Evolutionary conservation across 129 eudicot species (phyloP).

Genomic region (Pittosporum tobira): DNA sequence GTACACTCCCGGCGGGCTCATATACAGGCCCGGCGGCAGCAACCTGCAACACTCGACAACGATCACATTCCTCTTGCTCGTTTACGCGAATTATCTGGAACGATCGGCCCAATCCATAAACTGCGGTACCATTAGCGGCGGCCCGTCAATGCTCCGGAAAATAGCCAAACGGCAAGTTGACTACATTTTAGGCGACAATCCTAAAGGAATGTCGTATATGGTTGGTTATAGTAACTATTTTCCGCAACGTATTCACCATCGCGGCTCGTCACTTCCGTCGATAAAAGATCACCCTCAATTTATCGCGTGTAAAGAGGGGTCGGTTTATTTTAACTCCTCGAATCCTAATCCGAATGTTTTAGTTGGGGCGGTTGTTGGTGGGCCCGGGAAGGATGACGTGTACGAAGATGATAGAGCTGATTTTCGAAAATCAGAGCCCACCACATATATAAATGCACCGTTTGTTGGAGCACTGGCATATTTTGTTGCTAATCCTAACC

Average conservation of each 20-base stretch:
- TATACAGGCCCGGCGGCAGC: slow-evolving; percentile 79
- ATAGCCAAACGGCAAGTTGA: slow-evolving; percentile 79
- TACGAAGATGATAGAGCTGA: slow-evolving; percentile 72
- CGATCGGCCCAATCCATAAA: slow-evolving; percentile 34
- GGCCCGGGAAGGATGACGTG: slow-evolving; percentile 76
- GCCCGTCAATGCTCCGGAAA: slow-evolving; percentile 46
- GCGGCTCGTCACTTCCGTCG: slow-evolving; percentile 83
- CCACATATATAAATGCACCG: slow-evolving; percentile 91
- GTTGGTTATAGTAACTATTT: slow-evolving; percentile 68
- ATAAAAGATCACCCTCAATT: slow-evolving; percentile 51
- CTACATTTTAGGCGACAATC: slow-evolving; percentile 90
- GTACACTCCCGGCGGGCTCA: slow-evolving; percentile 76
- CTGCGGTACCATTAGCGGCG: slow-evolving; percentile 49
- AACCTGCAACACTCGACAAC: slow-evolving; percentile 82
- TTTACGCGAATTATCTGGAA: slow-evolving; percentile 66
- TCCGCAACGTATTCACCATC: slow-evolving; percentile 85
- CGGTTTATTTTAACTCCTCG: slow-evolving; percentile 55
- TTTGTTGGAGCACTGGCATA: slow-evolving; percentile 86
- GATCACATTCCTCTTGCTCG: slow-evolving; percentile 59
- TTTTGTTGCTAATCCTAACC: slow-evolving; percentile 63
- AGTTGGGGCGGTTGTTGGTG: slow-evolving; percentile 86
- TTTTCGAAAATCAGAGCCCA: slow-evolving; percentile 77
- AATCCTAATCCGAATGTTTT: slow-evolving; percentile 60
- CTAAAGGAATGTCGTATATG: slow-evolving; percentile 89
- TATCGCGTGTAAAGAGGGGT: slow-evolving; percentile 79